Conservation (phyloP, 2,329 filamentous ascomycete species). For the Cephalotrichum gorgonifer region DNA sequence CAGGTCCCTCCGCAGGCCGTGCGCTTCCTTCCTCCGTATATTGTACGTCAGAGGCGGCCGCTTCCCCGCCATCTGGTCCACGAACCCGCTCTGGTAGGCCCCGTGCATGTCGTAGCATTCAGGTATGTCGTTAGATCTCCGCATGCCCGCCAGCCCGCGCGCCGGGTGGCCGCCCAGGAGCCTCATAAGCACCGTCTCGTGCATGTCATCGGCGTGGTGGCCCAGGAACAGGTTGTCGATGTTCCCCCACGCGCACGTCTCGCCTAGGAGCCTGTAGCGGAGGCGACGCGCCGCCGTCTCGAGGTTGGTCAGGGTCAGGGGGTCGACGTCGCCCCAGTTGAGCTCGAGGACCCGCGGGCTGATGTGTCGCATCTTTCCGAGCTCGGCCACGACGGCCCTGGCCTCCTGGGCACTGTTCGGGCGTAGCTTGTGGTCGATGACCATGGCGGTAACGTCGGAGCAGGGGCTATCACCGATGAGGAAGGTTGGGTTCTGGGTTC, state of each 20-base stretch:
- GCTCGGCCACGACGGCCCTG: conserved; percentile 25
- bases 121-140: conserved; percentile 57
- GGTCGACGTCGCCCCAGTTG: conserved; percentile 12
- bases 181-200: conserved; percentile 80
- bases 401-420: conserved; percentile 43
- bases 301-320: conserved; percentile 45
- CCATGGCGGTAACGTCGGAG: conserved; percentile 29
- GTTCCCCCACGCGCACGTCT: conserved; percentile 37
- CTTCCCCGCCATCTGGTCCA: conserved; percentile 30
- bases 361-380: conserved; percentile 26
- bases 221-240: conserved; percentile 61
- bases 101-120: conserved; percentile 71
- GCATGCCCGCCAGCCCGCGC: conserved; percentile 66
- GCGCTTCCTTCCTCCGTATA: conserved; percentile 19
- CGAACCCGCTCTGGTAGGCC: conserved; percentile 53
- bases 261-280: conserved; percentile 63
- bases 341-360: conserved; percentile 18
- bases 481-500: conserved; percentile 19
- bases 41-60: conserved; percentile 27
- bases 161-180: conserved; percentile 56
- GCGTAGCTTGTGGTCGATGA: conserved; percentile 50
- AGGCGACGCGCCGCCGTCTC: conserved; percentile 66
- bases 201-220: conserved; percentile 85
- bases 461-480: conserved; percentile 35
- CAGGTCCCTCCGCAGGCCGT: conserved; percentile 13